phyloP scores from a whole-genome alignment of 2,329 filamentous ascomycete genomes.

The Diaporthe australafricana region DNA sequence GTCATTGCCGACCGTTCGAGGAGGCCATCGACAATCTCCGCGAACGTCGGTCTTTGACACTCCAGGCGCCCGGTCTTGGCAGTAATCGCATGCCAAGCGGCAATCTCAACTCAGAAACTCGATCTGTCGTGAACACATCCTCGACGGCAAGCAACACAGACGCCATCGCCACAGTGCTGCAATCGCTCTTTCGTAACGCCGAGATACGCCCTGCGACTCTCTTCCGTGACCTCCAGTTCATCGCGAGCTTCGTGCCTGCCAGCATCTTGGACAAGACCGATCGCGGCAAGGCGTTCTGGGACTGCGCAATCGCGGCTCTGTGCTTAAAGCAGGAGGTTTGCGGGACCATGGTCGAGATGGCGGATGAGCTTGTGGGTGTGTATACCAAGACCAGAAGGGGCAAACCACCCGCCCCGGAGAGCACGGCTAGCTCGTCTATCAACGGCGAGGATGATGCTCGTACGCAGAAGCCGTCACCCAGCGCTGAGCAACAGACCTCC shows the following conservation, averaged over 20 bases:
- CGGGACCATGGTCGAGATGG: conserved; percentile 78
- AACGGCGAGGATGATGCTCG: conserved; percentile 44
- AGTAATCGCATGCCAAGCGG: conserved; percentile 37
- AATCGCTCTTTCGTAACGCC: conserved; percentile 74
- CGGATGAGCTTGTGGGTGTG: conserved; percentile 65
- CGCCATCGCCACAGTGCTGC: conserved; percentile 74
- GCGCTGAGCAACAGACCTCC: conserved; percentile 34
- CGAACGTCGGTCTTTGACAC: conserved; percentile 72
- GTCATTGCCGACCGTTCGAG: conserved; percentile 64
- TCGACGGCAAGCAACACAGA: conserved; percentile 65
- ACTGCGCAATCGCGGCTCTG: conserved; percentile 89
- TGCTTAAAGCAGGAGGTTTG: conserved; percentile 89
- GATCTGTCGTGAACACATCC: conserved; percentile 59
- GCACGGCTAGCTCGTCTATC: conserved; percentile 35
- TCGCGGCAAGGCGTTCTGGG: conserved; percentile 85
- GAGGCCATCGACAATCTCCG: conserved; percentile 78
- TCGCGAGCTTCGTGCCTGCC: conserved; percentile 73
- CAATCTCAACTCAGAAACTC: conserved; percentile 54
- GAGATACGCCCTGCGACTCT: conserved; percentile 81
- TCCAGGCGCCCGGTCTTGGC: conserved; percentile 51
- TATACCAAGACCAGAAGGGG: conserved; percentile 73
- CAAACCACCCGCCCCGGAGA: conserved; percentile 44
- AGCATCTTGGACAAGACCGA: conserved; percentile 71
- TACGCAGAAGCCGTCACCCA: conserved; percentile 32
- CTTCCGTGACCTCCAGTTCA: conserved; percentile 84